Base-by-base conservation (phyloP, 2,329 filamentous ascomycete species). In the Neofusicoccum parvum region DNA sequence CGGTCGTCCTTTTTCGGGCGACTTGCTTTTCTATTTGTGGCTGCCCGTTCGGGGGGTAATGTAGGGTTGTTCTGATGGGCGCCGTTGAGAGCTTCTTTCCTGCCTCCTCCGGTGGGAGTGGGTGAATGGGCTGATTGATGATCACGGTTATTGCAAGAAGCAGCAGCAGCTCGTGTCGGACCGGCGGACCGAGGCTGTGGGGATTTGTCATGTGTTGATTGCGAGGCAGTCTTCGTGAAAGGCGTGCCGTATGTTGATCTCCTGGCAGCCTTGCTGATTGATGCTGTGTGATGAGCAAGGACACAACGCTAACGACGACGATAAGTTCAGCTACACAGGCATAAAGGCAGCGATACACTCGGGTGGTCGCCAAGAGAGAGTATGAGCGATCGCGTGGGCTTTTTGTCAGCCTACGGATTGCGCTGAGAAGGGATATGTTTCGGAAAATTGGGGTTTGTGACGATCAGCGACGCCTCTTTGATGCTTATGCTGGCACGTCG, bases 341-440 rank as follows among this genome's bases (percentile, higher is more conserved):
- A 49, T 49, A 12, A 49, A 11, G 27, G 46, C n/a, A 0, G 20
- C 46, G 23, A 20, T 20, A 23, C 17, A 4, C 5, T 27, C 46
- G 12, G 46, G 46, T 27, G 27, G 46, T 17, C 27, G 46, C 46
- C 46, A 49, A 49, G 46, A 27, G 46, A 27, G 46, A 10, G 23
- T 10, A 27, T 49, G 23, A 20, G 46, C 46, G 17, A 20, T 20
- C 46, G 27, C 27, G 27, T 32, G 27, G 27, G 27, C 14, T 49
- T 49, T 49, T 49, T 49, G 17, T 49, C 20, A 23, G 17, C 20
- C 9, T 49, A 5, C 23, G 46, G 17, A 20, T 20, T n/a, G 37
- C 12, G 37, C 14, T 20, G 53, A 56, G 39, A n/a, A 43, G 37
- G 53, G 27, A 56, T 39, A 41, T 56, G 53, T 56, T 56, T 56